Conservation (phyloP, 2,329 filamentous ascomycete species). For the Microsporum canis region DNA sequence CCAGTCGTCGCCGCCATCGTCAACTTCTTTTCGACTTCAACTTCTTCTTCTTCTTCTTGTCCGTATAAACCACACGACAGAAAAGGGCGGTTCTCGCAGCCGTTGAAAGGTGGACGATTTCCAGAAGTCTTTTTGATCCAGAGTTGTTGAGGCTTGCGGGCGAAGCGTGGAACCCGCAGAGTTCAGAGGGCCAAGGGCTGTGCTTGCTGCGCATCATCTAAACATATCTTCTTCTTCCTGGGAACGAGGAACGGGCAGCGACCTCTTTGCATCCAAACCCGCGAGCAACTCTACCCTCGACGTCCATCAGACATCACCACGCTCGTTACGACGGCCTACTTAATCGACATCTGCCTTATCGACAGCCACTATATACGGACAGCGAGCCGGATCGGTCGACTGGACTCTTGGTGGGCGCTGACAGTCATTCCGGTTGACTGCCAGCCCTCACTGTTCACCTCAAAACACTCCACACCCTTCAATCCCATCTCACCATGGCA, state of each 20-base stretch:
- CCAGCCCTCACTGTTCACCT: constrained; percentile 3
- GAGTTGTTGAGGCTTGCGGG: background rate
- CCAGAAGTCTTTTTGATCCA: no score
- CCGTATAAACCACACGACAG: background rate
- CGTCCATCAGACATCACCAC: constrained; percentile 10
- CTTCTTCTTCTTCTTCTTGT: background rate
- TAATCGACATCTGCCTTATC: background rate
- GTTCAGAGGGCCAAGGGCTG: constrained; percentile 2
- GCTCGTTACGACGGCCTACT: background rate
- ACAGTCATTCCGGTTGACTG: constrained; percentile 12
- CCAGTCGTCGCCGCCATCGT: background rate
- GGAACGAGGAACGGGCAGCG: background rate
- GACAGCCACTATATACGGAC: constrained; percentile 10
- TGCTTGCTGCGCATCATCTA: constrained; percentile 5
- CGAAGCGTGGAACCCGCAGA: background rate
- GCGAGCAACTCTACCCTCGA: constrained; percentile 37
- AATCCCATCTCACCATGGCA: constrained; percentile 6
- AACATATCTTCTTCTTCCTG: constrained; percentile 11
- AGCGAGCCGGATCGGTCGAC: no score
- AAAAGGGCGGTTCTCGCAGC: background rate
- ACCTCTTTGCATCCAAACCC: background rate
- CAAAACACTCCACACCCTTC: background rate
- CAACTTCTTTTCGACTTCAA: constrained; percentile 13
- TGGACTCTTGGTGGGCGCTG: constrained; percentile 10
- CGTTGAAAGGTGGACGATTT: background rate